Evolutionary conservation across 257 asterid genomes (phyloP).

Genomic region (Coffea eugenioides): DNA sequence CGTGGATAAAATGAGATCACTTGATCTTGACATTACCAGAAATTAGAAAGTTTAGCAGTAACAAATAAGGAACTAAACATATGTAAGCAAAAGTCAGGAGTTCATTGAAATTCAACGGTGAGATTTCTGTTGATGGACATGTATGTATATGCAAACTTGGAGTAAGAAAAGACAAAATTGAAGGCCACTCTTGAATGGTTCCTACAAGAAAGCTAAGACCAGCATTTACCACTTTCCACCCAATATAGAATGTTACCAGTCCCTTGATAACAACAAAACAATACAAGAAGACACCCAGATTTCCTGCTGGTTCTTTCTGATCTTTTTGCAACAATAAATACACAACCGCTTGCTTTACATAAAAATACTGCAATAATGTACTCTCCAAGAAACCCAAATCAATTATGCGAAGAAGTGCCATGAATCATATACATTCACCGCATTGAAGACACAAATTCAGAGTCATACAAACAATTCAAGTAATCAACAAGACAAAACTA

Average conservation of each 20-base stretch:
- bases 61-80: no score
- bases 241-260: background rate
- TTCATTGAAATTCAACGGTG: background rate
- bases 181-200: background rate
- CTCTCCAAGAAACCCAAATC: background rate
- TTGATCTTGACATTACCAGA: background rate
- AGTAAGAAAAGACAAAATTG: background rate
- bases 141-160: background rate
- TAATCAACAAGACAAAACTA: no score
- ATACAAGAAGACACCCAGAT: background rate
- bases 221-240: background rate
- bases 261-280: background rate
- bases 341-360: background rate
- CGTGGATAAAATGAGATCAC: background rate
- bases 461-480: background rate
- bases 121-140: background rate
- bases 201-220: background rate
- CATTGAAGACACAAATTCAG: background rate
- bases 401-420: background rate
- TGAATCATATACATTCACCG: background rate
- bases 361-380: background rate
- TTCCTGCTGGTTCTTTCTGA: background rate
- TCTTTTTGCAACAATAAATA: background rate
- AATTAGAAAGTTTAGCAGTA: background rate
- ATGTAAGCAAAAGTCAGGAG: background rate